A percentile compares a stretch with the other conserved stretches of the same genome.
Conservation (phyloP, 495 filamentous ascomycete species). For the Xylaria acuta region DNA sequence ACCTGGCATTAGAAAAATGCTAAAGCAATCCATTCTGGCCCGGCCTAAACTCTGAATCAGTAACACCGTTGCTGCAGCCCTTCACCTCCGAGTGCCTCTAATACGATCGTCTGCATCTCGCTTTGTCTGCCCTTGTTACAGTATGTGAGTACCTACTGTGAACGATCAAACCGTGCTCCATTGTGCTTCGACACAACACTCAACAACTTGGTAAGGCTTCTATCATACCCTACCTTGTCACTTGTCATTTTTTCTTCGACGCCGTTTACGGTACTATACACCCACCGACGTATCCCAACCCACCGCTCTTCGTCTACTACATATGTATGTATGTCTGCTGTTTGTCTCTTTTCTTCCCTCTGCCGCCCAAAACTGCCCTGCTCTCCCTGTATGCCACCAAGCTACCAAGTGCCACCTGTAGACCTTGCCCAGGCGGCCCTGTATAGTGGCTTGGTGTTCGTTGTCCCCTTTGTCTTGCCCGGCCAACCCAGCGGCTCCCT, state of each 20-base stretch:
- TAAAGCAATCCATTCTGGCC: slow-evolving; percentile 13
- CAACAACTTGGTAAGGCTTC: slow-evolving; percentile 9
- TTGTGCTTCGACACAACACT: slow-evolving; percentile 1
- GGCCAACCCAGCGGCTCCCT: slow-evolving; percentile 24
- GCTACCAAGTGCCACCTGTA: background rate
- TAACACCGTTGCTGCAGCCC: slow-evolving; percentile 1
- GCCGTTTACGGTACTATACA: slow-evolving; percentile 1
- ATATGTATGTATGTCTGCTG: background rate
- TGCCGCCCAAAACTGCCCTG: background rate
- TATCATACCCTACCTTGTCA: slow-evolving; percentile 6
- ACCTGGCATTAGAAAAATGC: slow-evolving; percentile 19
- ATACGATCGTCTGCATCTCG: background rate
- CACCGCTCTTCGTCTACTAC: slow-evolving; percentile 1
- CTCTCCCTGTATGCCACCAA: no score
- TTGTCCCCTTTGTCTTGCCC: background rate
- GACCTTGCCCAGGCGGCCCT: background rate
- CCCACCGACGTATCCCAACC: slow-evolving; percentile 10
- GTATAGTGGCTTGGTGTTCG: background rate
- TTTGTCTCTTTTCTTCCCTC: background rate
- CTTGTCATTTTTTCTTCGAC: slow-evolving; percentile 11
- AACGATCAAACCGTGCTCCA: slow-evolving; percentile 1
- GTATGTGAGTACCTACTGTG: background rate
- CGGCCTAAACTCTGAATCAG: slow-evolving; percentile 11
- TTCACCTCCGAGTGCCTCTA: slow-evolving; percentile 1
- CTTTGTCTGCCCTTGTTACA: background rate